Evolutionary conservation across 768 basidiomycete genomes (phyloP).

Genomic region (Podaxis sp.): DNA sequence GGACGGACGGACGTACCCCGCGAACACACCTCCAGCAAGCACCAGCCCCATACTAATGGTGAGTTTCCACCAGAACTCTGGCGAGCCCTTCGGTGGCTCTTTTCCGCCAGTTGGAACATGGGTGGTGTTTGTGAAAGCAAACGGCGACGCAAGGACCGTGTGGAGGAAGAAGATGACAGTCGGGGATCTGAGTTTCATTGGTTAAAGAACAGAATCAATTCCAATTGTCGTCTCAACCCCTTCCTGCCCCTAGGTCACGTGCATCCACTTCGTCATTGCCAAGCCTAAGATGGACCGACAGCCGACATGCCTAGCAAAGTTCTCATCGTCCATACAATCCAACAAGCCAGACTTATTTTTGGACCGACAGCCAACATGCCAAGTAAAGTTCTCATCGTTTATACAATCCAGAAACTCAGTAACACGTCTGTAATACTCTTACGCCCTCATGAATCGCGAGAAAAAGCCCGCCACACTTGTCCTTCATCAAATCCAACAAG

Average conservation of each 20-base stretch:
- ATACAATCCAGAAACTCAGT: too few species aligned
- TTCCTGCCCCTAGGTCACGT: not conserved
- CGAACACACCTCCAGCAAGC: conserved; percentile 85
- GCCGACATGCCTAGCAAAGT: too few species aligned
- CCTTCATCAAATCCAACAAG: too few species aligned
- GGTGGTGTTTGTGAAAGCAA: conserved; percentile 3
- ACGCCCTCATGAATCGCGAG: too few species aligned
- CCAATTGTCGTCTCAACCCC: not conserved
- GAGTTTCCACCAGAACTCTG: conserved; percentile 75
- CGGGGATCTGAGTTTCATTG: conserved; percentile 18
- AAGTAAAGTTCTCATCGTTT: too few species aligned
- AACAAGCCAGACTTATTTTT: not conserved
- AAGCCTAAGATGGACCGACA: too few species aligned
- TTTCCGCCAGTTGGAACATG: conserved; percentile 9
- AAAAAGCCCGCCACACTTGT: too few species aligned
- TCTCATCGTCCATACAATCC: too few species aligned
- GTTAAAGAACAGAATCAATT: not conserved
- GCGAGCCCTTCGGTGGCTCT: conserved; percentile 31
- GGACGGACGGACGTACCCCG: conserved; percentile 57
- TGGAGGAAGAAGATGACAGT: conserved; percentile 22
- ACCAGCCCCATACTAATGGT: conserved; percentile 65
- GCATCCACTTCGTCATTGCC: not conserved
- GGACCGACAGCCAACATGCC: too few species aligned
- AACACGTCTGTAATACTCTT: too few species aligned
- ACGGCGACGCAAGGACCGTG: conserved; percentile 21